Evolutionary conservation across 805 yeast species (phyloP).

Genomic region (Wickerhamomyces alni): DNA sequence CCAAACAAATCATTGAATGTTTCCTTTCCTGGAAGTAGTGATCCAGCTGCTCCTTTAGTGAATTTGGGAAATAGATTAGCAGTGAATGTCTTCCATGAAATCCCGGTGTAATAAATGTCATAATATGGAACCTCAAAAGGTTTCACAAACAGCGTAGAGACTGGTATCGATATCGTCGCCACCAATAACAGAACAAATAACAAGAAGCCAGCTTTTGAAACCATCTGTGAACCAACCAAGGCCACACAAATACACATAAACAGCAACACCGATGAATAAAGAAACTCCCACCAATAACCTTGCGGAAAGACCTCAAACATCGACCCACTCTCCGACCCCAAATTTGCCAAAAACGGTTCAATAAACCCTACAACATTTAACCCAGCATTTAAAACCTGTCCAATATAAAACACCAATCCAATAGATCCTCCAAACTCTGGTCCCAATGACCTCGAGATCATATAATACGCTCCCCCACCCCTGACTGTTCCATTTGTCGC

Average conservation of each 20-base stretch:
- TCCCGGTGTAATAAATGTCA: constrained; percentile 59
- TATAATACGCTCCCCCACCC: constrained; percentile 98
- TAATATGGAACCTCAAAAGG: constrained; percentile 56
- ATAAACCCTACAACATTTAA: constrained; percentile 93
- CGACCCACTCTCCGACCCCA: constrained; percentile 57
- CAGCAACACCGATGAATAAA: constrained; percentile 66
- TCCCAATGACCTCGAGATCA: constrained; percentile 92
- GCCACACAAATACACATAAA: constrained; percentile 71
- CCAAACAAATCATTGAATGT: constrained; percentile 86
- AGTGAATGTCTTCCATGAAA: constrained; percentile 57
- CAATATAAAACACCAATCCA: constrained; percentile 89
- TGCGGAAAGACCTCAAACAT: constrained; percentile 57
- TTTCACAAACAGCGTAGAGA: constrained; percentile 59
- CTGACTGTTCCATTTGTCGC: constrained; percentile 96
- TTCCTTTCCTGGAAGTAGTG: constrained; percentile 54
- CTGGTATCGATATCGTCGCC: constrained; percentile 77
- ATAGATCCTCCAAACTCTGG: constrained; percentile 99
- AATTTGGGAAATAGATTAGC: constrained; percentile 73
- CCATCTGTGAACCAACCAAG: constrained; percentile 72
- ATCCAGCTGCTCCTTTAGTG: constrained; percentile 91
- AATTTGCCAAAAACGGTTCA: constrained; percentile 81
- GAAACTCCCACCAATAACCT: constrained; percentile 60
- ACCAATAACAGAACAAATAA: constrained; percentile 60
- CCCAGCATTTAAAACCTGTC: constrained; percentile 88
- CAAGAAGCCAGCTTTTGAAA: constrained; percentile 75